phyloP scores from a whole-genome alignment of 164 flowering plant genomes.

The Liriodendron chinense region DNA sequence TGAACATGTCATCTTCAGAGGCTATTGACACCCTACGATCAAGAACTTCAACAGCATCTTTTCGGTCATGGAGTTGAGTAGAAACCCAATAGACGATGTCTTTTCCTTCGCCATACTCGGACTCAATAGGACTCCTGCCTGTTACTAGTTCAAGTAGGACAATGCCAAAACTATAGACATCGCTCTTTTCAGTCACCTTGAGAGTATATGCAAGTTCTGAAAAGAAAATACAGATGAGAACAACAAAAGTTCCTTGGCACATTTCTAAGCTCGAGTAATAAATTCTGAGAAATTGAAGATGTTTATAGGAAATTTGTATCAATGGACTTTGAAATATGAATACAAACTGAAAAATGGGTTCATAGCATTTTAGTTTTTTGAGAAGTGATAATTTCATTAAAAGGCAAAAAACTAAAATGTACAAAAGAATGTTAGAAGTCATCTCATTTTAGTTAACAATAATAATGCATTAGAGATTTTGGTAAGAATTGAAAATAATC shows the following conservation, averaged over 20 bases:
- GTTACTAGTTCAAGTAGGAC: constrained; percentile 80
- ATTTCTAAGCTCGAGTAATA: not conserved
- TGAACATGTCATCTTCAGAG: constrained; percentile 66
- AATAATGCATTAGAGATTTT: too few species aligned
- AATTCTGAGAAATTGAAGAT: too few species aligned
- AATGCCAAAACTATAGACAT: constrained; percentile 89
- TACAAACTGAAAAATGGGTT: not conserved
- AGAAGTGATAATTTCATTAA: too few species aligned
- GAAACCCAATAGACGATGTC: constrained; percentile 83
- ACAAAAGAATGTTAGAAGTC: too few species aligned
- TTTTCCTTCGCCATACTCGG: constrained; percentile 75
- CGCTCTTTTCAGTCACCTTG: constrained; percentile 76
- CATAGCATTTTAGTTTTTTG: too few species aligned
- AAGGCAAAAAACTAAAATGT: too few species aligned
- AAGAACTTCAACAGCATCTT: constrained; percentile 40
- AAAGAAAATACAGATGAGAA: not conserved
- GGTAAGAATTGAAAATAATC: too few species aligned
- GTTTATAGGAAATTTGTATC: too few species aligned
- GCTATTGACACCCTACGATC: constrained; percentile 40
- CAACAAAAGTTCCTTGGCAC: not conserved
- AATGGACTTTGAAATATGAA: too few species aligned
- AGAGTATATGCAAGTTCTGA: constrained; percentile 81
- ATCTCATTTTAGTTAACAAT: too few species aligned
- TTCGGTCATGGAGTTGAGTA: constrained; percentile 40
- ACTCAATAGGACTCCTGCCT: constrained; percentile 61